Evolutionary conservation across 2,329 filamentous ascomycete genomes (phyloP).

Genomic region (Zymoseptoria pseudotritici): DNA sequence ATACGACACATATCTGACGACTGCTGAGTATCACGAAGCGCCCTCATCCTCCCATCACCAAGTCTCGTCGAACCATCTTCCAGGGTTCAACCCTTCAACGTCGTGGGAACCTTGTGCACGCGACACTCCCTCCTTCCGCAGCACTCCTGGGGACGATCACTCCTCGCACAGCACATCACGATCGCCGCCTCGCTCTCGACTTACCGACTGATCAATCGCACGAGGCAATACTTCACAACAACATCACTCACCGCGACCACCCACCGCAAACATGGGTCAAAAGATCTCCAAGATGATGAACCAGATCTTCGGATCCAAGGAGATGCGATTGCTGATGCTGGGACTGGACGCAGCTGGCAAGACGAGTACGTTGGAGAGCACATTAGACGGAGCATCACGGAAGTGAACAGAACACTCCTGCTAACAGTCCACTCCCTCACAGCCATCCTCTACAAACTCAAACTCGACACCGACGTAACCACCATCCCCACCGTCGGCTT

Average conservation of each 20-base stretch:
- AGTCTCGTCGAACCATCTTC: background rate
- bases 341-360: constrained; percentile 96
- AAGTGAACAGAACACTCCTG: too few species aligned
- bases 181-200: background rate
- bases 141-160: background rate
- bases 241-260: background rate
- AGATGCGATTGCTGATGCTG: constrained; percentile 97
- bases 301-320: constrained; percentile 98
- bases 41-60: background rate
- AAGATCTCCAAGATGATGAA: constrained; percentile 91
- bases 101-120: background rate
- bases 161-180: background rate
- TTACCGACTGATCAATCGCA: background rate
- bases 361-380: constrained; percentile 53
- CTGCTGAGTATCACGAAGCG: background rate
- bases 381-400: too few species aligned
- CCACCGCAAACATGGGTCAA: constrained; percentile 65
- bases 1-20: background rate
- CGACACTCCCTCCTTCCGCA: background rate
- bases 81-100: background rate
- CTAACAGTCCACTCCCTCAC: too few species aligned
- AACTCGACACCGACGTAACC: constrained; percentile 98
- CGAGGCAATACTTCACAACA: background rate
- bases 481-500: constrained; percentile 99
- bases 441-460: constrained; percentile 98